These are phyloP conservation scores for Heterobasidion annosum DNA, from an alignment of 1,284 basidiomycete genomes.

Conservation along the genomic window DNA sequence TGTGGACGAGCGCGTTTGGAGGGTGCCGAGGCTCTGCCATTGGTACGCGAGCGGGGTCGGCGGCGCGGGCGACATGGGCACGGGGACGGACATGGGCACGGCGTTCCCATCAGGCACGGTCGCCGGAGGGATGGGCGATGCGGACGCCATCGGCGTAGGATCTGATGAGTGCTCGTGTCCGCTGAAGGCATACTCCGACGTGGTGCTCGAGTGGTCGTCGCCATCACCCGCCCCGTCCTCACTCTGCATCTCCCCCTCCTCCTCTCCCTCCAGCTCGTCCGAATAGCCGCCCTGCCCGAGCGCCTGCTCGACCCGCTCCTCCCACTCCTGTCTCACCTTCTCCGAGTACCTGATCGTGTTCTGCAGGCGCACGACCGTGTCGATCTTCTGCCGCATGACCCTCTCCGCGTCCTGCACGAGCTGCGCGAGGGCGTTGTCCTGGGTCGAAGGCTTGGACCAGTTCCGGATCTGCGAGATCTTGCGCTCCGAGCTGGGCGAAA, in stretches of 20 bases:
- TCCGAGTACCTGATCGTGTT: conserved; percentile 97
- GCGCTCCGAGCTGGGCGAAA: conserved; percentile 81
- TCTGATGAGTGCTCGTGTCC: conserved; percentile 37
- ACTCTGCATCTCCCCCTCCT: conserved; percentile 17
- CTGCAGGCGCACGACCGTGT: conserved; percentile 93
- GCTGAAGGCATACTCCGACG: conserved; percentile 54
- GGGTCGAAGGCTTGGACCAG: conserved; percentile 77
- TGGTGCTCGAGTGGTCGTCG: conserved; percentile 51
- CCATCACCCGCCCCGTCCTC: conserved; percentile 21
- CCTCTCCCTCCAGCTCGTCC: conserved; percentile 32
- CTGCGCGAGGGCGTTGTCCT: conserved; percentile 78
- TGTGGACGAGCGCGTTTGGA: conserved; percentile 72
- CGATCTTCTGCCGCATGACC: conserved; percentile 88
- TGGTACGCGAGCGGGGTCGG: conserved; percentile 19
- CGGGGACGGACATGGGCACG: not conserved
- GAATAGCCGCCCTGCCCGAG: conserved; percentile 46
- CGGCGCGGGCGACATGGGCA: not conserved
- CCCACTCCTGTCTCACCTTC: conserved; percentile 97
- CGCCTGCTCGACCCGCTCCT: conserved; percentile 72
- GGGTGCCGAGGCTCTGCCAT: conserved; percentile 33
- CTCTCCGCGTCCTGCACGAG: conserved; percentile 83
- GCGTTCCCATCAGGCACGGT: conserved; percentile 12
- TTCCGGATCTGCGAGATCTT: conserved; percentile 74
- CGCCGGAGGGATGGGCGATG: conserved; percentile 42
- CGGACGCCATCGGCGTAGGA: conserved; percentile 61